Percentiles rank a stretch among this genome's conserved stretches.
These are phyloP conservation scores for Avena eriantha DNA, from an alignment of 176 grass and related monocot genomes.

Conservation along the genomic window DNA sequence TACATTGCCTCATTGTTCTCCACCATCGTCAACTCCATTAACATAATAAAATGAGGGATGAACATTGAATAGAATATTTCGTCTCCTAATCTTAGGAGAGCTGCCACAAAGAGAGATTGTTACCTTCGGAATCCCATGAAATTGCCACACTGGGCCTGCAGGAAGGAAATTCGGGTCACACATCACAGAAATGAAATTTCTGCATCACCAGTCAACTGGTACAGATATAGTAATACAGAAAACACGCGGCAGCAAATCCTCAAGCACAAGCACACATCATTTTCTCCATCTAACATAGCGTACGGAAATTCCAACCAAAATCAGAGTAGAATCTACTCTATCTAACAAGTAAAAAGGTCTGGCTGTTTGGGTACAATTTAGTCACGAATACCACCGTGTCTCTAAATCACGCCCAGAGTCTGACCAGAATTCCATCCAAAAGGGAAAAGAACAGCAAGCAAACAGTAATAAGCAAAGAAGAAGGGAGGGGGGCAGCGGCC, in stretches of 20 bases:
- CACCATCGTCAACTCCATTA: neutral
- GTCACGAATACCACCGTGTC: neutral
- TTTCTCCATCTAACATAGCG: neutral
- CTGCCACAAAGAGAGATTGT: neutral
- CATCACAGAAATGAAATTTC: conserved; percentile 20
- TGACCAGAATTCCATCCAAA: neutral
- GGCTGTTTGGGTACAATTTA: neutral
- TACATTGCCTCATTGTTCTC: neutral
- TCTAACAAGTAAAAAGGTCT: conserved; percentile 1
- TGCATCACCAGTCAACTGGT: neutral
- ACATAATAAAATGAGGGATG: neutral
- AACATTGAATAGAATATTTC: neutral
- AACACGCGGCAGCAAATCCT: conserved; percentile 4
- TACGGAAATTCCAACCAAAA: conserved; percentile 8
- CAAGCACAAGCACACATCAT: neutral
- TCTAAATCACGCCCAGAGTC: neutral
- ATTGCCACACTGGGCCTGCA: conserved; percentile 40
- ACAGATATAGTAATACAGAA: neutral
- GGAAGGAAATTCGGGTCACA: conserved; percentile 8
- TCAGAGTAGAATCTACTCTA: neutral
- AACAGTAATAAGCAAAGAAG: neutral
- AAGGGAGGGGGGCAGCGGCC: neutral
- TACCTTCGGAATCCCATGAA: conserved; percentile 54
- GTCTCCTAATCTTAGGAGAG: neutral
- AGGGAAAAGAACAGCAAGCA: neutral